These are phyloP conservation scores for Pseudogymnoascus sp. DNA, from an alignment of 2,329 filamentous ascomycete genomes.

Conservation along the genomic window DNA sequence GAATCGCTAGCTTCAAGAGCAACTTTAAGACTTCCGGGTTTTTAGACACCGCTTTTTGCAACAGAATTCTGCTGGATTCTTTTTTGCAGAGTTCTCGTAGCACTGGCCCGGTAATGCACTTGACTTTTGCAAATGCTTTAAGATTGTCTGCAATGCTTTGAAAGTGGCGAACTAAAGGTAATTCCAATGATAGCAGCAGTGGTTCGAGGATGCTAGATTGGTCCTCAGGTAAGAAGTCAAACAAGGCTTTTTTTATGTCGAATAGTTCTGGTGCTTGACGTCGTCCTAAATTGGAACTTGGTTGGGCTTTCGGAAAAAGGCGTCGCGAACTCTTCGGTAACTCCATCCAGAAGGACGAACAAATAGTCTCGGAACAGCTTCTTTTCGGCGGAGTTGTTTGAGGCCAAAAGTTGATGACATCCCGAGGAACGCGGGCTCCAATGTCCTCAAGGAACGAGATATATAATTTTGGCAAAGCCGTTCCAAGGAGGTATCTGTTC, in stretches of 20 bases:
- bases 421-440: constrained; percentile 12
- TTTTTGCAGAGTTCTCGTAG: constrained; percentile 21
- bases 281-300: not conserved
- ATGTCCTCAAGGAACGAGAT: constrained; percentile 23
- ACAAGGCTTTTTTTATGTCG: constrained; percentile 20
- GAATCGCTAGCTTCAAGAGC: constrained; percentile 16
- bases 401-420: constrained; percentile 24
- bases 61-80: not conserved
- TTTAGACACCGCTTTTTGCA: not conserved
- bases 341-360: constrained; percentile 22
- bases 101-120: constrained; percentile 18
- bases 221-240: constrained; percentile 21
- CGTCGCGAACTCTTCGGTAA: constrained; percentile 17
- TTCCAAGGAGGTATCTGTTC: constrained; percentile 25
- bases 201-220: constrained; percentile 12
- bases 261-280: constrained; percentile 13
- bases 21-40: constrained; percentile 14
- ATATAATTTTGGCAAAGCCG: constrained; percentile 24
- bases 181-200: not conserved
- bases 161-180: not conserved
- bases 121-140: constrained; percentile 9
- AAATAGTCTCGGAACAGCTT: constrained; percentile 18
- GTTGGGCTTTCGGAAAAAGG: constrained; percentile 22
- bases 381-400: constrained; percentile 10
- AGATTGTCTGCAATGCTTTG: constrained; percentile 16